Percentiles rank a stretch among this genome's conserved stretches.
Conservation (phyloP, 78 protist species). For the Dictyostelium purpureum region DNA sequence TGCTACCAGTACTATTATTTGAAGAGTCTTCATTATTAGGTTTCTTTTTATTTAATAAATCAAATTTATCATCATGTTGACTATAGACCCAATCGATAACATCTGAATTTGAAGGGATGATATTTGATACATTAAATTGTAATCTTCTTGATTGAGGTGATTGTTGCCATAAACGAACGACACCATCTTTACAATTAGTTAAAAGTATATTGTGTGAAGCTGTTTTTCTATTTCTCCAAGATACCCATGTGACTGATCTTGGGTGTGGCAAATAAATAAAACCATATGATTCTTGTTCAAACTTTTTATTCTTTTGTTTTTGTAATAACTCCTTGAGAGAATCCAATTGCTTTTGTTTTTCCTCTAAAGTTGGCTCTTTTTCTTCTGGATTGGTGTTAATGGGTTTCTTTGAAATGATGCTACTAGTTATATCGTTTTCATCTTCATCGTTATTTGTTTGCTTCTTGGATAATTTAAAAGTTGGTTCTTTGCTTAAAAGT, state of each 20-base stretch:
- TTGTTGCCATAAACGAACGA: constrained; percentile 68
- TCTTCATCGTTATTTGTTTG: background rate
- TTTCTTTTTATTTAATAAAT: background rate
- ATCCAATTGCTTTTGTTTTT: background rate
- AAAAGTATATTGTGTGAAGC: constrained; percentile 37
- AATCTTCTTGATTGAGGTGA: constrained; percentile 36
- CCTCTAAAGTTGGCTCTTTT: background rate
- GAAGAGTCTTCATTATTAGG: background rate
- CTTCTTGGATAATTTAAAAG: background rate
- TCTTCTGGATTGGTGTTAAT: background rate
- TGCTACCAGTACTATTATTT: background rate
- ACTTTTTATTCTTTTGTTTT: constrained; percentile 15
- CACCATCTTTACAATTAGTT: constrained; percentile 70
- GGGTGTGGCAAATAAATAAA: constrained; percentile 72
- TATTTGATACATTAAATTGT: constrained; percentile 67
- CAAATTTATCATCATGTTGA: constrained; percentile 10
- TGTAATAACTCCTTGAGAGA: background rate
- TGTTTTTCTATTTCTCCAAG: constrained; percentile 46
- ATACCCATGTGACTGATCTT: constrained; percentile 64
- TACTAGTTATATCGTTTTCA: background rate
- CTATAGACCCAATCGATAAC: constrained; percentile 38
- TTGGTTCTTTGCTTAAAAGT: constrained; percentile 28
- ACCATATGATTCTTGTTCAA: constrained; percentile 48
- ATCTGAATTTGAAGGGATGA: constrained; percentile 47
- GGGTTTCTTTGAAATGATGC: background rate